A percentile compares a stretch with the other conserved stretches of the same genome.
phyloP scores from a whole-genome alignment of 2,329 filamentous ascomycete species.

The Incumbomyces lentus region DNA sequence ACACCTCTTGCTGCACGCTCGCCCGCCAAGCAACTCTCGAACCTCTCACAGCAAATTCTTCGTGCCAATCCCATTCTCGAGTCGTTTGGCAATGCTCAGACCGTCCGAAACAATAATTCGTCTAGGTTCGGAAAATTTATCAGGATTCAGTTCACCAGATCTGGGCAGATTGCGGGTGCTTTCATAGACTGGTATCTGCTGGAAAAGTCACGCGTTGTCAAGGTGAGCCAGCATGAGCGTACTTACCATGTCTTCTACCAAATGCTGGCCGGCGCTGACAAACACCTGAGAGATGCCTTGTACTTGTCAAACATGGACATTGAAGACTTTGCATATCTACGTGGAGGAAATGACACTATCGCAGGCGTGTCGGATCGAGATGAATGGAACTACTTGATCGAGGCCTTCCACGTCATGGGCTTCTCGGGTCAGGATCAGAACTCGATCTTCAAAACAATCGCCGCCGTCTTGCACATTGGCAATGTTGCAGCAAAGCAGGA shows the following conservation, averaged over 20 bases:
- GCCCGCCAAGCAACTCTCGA: slow-evolving; percentile 61
- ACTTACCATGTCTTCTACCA: slow-evolving; percentile 99
- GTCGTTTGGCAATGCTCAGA: slow-evolving; percentile 96
- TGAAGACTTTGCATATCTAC: slow-evolving; percentile 84
- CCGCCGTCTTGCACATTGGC: slow-evolving; percentile 83
- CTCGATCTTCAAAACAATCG: slow-evolving; percentile 75
- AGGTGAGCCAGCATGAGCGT: slow-evolving; percentile 73
- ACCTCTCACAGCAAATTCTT: slow-evolving; percentile 90
- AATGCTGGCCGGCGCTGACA: slow-evolving; percentile 72
- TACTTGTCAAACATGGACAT: slow-evolving; percentile 64
- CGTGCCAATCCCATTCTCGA: slow-evolving; percentile 95
- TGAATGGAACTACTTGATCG: slow-evolving; percentile 82
- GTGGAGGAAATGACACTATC: slow-evolving; percentile 83
- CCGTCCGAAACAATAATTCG: slow-evolving; percentile 95
- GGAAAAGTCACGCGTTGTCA: slow-evolving; percentile 95
- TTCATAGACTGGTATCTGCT: slow-evolving; percentile 98
- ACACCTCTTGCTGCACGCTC: slow-evolving; percentile 47
- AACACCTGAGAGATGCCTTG: slow-evolving; percentile 62
- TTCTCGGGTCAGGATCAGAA: slow-evolving; percentile 77
- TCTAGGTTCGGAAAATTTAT: slow-evolving; percentile 99
- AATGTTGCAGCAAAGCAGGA: slow-evolving; percentile 87
- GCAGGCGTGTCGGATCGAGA: slow-evolving; percentile 78
- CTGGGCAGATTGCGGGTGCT: slow-evolving; percentile 83
- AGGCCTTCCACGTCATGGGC: slow-evolving; percentile 90
- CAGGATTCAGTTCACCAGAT: slow-evolving; percentile 81